Percentiles rank a stretch among this genome's conserved stretches.
phyloP scores from a whole-genome alignment of 768 basidiomycete genomes.

The Tephrocybe sp. region DNA sequence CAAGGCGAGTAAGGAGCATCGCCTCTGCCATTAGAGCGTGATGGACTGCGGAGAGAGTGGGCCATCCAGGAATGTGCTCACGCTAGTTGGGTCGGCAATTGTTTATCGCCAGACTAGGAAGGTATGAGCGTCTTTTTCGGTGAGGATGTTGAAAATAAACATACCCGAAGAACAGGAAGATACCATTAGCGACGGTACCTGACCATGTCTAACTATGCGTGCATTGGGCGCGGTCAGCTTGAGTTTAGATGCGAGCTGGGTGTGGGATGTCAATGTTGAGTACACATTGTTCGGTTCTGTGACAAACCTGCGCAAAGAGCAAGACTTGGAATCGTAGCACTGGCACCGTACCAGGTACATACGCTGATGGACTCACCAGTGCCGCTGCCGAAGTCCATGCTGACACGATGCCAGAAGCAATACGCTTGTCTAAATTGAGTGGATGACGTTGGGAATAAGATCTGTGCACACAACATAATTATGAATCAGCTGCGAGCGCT shows the following conservation, averaged over 20 bases:
- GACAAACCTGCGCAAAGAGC: slow-evolving; percentile 77
- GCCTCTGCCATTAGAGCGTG: slow-evolving; percentile 41
- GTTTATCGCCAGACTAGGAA: slow-evolving; percentile 75
- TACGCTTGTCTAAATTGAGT: too few relatives aligned
- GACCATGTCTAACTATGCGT: slow-evolving; percentile 90
- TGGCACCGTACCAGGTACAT: slow-evolving; percentile 92
- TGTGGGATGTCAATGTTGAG: background rate
- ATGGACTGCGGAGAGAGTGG: background rate
- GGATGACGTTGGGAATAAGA: too few relatives aligned
- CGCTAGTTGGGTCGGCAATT: slow-evolving; percentile 85
- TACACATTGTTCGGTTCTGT: background rate
- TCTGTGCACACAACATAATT: too few relatives aligned
- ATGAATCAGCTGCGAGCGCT: too few relatives aligned
- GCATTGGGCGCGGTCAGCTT: slow-evolving; percentile 89
- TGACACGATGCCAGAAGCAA: slow-evolving; percentile 89
- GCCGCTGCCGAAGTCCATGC: slow-evolving; percentile 96
- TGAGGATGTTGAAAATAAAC: slow-evolving; percentile 9
- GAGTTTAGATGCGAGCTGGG: slow-evolving; percentile 82
- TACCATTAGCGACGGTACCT: slow-evolving; percentile 73
- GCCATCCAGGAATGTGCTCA: slow-evolving; percentile 78
- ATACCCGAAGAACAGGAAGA: slow-evolving; percentile 89
- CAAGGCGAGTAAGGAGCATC: slow-evolving; percentile 87
- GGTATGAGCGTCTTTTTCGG: background rate
- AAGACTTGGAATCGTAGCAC: slow-evolving; percentile 88
- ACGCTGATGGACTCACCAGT: slow-evolving; percentile 39